Conservation (phyloP, 2,329 filamentous ascomycete genomes). For the Aureobasidium sp. region DNA sequence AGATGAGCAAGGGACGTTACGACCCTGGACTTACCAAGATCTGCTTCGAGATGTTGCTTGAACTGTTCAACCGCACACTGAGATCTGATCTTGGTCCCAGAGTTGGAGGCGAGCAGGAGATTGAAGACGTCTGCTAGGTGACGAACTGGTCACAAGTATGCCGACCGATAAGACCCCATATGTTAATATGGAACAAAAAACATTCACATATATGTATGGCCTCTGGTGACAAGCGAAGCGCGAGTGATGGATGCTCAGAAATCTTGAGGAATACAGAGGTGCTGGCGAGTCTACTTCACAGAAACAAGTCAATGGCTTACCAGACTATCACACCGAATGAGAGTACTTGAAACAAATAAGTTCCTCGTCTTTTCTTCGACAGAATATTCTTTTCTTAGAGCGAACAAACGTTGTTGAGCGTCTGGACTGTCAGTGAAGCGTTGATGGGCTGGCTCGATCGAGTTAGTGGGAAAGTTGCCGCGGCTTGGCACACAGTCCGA, state of each 20-base stretch:
- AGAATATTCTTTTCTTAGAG: neutral
- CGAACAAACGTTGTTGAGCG: neutral
- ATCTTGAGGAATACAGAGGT: neutral
- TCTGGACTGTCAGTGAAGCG: neutral
- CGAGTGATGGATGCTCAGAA: neutral
- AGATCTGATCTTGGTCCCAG: constrained; percentile 68
- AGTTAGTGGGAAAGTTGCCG: neutral
- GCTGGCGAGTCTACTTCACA: neutral
- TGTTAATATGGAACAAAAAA: neutral
- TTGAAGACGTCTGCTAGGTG: constrained; percentile 29
- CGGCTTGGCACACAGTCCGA: neutral
- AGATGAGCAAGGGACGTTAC: constrained; percentile 87
- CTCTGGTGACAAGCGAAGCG: neutral
- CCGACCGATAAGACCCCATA: too few relatives aligned
- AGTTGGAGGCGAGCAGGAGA: constrained; percentile 41
- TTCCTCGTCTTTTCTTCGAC: neutral
- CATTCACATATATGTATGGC: neutral
- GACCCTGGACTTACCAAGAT: constrained; percentile 79
- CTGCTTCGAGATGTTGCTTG: constrained; percentile 84
- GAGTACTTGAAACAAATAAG: neutral
- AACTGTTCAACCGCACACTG: constrained; percentile 71
- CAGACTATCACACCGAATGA: neutral
- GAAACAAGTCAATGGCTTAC: neutral
- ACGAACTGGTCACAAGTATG: neutral
- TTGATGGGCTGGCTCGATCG: neutral